Conservation (phyloP, 108 stramenopile genomes). For the Cyclostephanos tholiformis region DNA sequence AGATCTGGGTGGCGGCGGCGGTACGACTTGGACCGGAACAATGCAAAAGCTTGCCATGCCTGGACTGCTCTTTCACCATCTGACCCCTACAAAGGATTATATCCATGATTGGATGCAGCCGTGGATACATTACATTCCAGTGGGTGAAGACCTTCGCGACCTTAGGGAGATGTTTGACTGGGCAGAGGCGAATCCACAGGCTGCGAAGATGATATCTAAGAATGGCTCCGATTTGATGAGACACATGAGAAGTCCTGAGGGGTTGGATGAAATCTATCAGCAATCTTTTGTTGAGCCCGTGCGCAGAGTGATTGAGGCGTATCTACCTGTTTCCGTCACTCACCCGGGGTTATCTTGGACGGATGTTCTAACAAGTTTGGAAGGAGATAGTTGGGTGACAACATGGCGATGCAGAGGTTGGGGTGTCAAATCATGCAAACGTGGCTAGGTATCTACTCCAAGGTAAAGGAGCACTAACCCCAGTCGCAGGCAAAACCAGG, state of each 20-base stretch:
- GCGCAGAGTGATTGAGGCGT: slow-evolving; percentile 15
- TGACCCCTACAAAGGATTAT: slow-evolving; percentile 46
- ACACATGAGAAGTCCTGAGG: slow-evolving; percentile 9
- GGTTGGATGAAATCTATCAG: slow-evolving; percentile 16
- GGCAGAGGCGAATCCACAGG: slow-evolving; percentile 29
- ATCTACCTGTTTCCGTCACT: neutral
- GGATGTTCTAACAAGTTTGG: neutral
- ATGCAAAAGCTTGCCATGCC: slow-evolving; percentile 51
- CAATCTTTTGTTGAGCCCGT: slow-evolving; percentile 18
- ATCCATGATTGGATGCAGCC: slow-evolving; percentile 35
- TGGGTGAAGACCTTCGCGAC: slow-evolving; percentile 27
- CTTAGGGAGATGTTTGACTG: slow-evolving; percentile 28
- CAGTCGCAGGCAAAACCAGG: no score
- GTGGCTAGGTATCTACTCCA: no score
- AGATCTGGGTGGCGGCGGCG: slow-evolving; percentile 60
- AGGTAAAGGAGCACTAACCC: no score
- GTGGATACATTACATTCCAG: slow-evolving; percentile 51
- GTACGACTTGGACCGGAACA: slow-evolving; percentile 56
- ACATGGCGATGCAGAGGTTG: no score
- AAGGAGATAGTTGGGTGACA: no score
- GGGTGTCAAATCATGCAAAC: no score
- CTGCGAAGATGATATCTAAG: slow-evolving; percentile 17
- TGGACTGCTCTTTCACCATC: slow-evolving; percentile 50
- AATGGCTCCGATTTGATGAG: slow-evolving; percentile 10
- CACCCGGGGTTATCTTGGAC: neutral